Evolutionary conservation across 345 rosid genomes (phyloP), one percentile per base, ranked within the genome.

Genomic region (Cardiospermum halicacabum): DNA sequence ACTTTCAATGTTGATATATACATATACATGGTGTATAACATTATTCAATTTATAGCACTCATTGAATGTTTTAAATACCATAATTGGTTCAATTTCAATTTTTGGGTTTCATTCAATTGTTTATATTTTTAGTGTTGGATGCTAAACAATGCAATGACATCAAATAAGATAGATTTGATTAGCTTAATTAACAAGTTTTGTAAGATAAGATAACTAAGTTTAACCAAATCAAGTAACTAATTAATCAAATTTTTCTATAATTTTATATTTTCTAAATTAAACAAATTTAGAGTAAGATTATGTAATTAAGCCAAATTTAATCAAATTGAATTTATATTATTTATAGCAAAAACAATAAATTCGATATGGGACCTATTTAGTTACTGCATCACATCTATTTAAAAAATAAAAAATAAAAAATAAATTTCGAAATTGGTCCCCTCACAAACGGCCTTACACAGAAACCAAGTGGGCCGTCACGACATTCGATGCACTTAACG

Each of bases 361-460:
- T 47, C 12, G 30, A 6, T 48, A 11, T 49, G 56, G 36, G 45
- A 39, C 58, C 50, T 27, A 37, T 11, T 62, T 64, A 24, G 80
- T 72, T 72, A 32, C 27, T 4, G 80, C 65, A 58, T 69, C 76
- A 62, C 79, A 64, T 77, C 81, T 45, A 15, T 56, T n/a, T n/a
- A n/a, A n/a, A n/a, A n/a, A n/a, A n/a, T n/a, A n/a, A n/a, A n/a
- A n/a, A n/a, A n/a, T n/a, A n/a, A n/a, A n/a, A 28, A 42, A 65
- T 16, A 11, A 5, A 5, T 47, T 43, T 45, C 7, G 9, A 4
- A 34, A 5, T 37, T 59, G 70, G 73, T 64, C 76, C 79, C 75
- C 67, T n/a, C 45, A 13, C 40, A 18, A 25, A 10, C 42, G 28
- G 2, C 47, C 57, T 37, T 67, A 36, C 75, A 56, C 72, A 71